Conservation (phyloP, 2,329 filamentous ascomycete genomes). For the Stagonosporopsis rhizophila region DNA sequence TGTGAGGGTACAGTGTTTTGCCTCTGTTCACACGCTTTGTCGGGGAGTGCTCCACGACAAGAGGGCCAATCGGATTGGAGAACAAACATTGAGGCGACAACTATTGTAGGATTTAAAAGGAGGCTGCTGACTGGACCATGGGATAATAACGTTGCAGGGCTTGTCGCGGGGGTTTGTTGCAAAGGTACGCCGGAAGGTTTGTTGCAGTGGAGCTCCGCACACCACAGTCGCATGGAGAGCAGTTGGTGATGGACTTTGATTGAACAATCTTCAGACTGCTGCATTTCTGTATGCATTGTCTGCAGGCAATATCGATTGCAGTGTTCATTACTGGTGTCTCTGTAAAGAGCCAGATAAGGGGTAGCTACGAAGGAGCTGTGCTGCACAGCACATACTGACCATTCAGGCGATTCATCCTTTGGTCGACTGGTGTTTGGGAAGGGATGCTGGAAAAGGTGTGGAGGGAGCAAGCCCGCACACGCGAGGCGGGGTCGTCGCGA, state of each 20-base stretch:
- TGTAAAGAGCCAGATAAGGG: conserved; percentile 8
- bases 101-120: not conserved
- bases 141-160: not conserved
- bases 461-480: conserved; percentile 19
- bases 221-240: not conserved
- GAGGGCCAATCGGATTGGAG: not conserved
- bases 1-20: not conserved
- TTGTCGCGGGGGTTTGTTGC: conserved; percentile 12
- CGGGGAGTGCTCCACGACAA: not conserved
- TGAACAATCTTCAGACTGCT: not conserved
- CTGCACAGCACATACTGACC: conserved; percentile 12
- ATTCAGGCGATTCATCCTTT: not conserved
- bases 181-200: conserved; percentile 7
- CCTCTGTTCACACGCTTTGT: not conserved
- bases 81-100: not conserved
- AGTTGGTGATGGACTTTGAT: not conserved
- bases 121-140: not conserved
- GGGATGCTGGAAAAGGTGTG: conserved; percentile 11
- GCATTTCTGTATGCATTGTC: conserved; percentile 1
- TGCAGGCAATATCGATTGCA: conserved; percentile 14
- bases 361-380: conserved; percentile 11
- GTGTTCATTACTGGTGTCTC: conserved; percentile 9
- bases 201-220: conserved; percentile 4
- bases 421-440: not conserved
- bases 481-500: conserved; percentile 35